Evolutionary conservation across 495 filamentous ascomycete species (phyloP), one percentile per base, ranked within the genome.

Genomic region (Penicillium robsamsonii): DNA sequence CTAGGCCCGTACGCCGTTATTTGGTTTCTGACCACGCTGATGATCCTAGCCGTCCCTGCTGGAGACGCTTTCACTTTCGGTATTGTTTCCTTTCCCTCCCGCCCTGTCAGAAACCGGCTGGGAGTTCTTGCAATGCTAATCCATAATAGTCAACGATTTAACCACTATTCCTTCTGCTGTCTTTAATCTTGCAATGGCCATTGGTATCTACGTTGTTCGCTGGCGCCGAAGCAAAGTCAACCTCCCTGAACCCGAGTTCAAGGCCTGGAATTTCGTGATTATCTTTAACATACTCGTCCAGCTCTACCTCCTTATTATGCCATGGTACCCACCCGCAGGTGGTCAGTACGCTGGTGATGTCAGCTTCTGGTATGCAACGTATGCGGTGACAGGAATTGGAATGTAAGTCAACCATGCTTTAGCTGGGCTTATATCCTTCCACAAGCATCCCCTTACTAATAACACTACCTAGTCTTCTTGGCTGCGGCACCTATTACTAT

Each of bases 291-390:
- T 82, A 40, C 46, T 76, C 3, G 64, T 79, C 2, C 70, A 81
- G 18, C 40, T 81, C 0, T 83, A 79, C 59, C 62, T 79, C 10
- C 54, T 84, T 25, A 66, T 79, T 10, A 81, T 81, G 68, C 81
- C 81, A 10, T 85, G 81, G 82, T 82, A 79, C 38, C 80, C 81
- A 20, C 81, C 81, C 0, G 68, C 70, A 1, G 73, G 70, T 10
- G 81, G 81, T 0, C 64, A 68, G 1, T 74, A 72, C 33, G 75
- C 70, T 2, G 79, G 80, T 0, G 71, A 77, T 40, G 78, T 83
- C 2, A 81, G 74, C 46, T 83, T 84, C 56, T 83, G 79, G 78
- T 83, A 83, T 53, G 80, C 74, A 4, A 81, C 81, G 1, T 82
- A 82, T 51, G 70, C 68, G n/a, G 78, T 77, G 8, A 65, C 68